Evolutionary conservation across 768 basidiomycete genomes (phyloP), one percentile per base, ranked within the genome.

Genomic region (Solioccasus polychromus): DNA sequence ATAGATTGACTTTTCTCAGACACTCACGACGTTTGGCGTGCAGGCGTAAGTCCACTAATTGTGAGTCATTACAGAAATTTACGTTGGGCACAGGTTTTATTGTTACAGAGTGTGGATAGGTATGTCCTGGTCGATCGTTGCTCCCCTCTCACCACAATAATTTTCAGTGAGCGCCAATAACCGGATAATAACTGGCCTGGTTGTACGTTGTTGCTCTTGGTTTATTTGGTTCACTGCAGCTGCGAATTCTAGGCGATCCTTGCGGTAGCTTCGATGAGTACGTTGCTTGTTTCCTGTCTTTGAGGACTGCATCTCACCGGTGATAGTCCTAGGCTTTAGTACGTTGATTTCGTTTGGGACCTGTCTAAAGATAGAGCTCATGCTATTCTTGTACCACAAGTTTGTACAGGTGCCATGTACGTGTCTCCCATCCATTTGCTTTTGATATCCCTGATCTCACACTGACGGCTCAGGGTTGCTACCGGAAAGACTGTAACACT

Each of bases 61-160:
- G 15, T 24, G 29, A 17, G 11, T 22, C 32, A 25, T 19, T 20
- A 19, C n/a, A n/a, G n/a, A n/a, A 4, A 37, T 14, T 32, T 20
- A 42, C n/a, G 18, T 14, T 15, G 9, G 10, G 1, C 15, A 32
- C 18, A 48, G 47, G 28, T 48, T 48, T n/a, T 48, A 48, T 30
- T 38, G 40, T 17, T 41, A 41, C 30, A 31, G 30, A 23, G 41
- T 42, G 5, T 47, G 45, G 45, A 42, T 42, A 35, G 42, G 47
- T 48, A 15, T 11, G 47, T 34, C 15, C 3, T 19, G 22, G 7
- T 28, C 28, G 14, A 5, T 32, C 31, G 31, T 12, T 15, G 5
- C 10, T 10, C 28, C 3, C 11, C 19, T 8, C 8, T 24, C 37
- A 19, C 8, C 35, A 31, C 19, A 39, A 28, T 2, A 1, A 10